Evolutionary conservation across 495 filamentous ascomycete genomes (phyloP), one percentile per base, ranked within the genome.

Genomic region (Apodospora peruviana): DNA sequence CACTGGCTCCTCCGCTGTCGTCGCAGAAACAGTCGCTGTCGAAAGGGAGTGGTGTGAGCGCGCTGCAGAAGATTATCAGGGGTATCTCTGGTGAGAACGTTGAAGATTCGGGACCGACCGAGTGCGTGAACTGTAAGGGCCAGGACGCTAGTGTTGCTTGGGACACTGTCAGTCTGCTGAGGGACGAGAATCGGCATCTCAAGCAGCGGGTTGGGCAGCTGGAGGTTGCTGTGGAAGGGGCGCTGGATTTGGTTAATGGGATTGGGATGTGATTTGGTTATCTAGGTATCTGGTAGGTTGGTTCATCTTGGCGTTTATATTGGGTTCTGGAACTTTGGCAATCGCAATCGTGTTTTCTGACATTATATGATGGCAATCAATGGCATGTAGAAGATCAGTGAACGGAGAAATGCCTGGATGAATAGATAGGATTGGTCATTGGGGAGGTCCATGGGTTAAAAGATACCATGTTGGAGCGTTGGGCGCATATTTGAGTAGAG

Each of bases 151-250:
- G 81, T 22, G 76, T 87, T 47, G 85, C 83, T 11, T 85, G 86
- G 87, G 74, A 82, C 51, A 80, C 87, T 11, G 77, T 88, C 24
- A 76, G 82, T 3, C 52, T 87, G 38, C 63, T 91, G 48, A 76
- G 85, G 48, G 82, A 83, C 34, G 87, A 91, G 69, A 91, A 90
- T 51, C 74, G 72, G 52, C 77, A 77, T 5, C 63, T 90, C 39
- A 90, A 90, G 67, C 73, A 74, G 24, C 69, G 85, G 29, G 70
- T 91, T 1, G 78, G 78, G 0, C 73, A 84, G 50, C 60, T 90
- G 2, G 86, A 90, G 64, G 68, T 70, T 18, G 81, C 81, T 0
- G 78, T 90, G 11, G 86, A 90, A 47, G 83, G 83, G 34, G 87
- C 83, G 22, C 67, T 91, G 57, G 81, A 85, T 58, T 64, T 83